Percentiles rank a stretch among this genome's conserved stretches.
Evolutionary conservation across 768 basidiomycete genomes (phyloP).

Genomic region (Psilocybe cyanescens): DNA sequence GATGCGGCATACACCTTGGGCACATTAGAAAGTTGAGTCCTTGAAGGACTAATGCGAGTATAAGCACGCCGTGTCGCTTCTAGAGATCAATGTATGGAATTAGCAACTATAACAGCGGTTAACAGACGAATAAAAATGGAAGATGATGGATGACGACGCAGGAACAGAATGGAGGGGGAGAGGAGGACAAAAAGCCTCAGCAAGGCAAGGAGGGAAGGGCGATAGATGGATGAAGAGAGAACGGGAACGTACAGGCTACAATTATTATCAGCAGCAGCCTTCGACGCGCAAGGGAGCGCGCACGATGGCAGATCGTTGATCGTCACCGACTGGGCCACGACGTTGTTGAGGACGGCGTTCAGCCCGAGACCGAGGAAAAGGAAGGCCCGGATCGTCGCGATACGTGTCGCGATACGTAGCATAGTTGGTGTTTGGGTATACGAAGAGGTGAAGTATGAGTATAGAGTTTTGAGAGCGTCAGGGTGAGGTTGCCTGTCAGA

Average conservation of each 20-base stretch:
- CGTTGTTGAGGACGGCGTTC: not conserved
- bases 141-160: not conserved
- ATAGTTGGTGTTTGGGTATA: too few species aligned
- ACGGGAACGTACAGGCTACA: not conserved
- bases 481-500: too few species aligned
- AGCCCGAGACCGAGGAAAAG: too few species aligned
- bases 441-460: too few species aligned
- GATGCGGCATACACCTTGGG: slow-evolving; percentile 1
- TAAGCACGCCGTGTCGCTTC: slow-evolving; percentile 2
- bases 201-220: too few species aligned
- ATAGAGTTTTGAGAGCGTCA: too few species aligned
- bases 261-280: not conserved
- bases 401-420: too few species aligned
- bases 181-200: too few species aligned
- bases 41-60: slow-evolving; percentile 6
- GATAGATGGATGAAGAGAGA: too few species aligned
- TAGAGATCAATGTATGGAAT: not conserved
- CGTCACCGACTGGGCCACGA: not conserved
- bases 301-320: slow-evolving; percentile 4
- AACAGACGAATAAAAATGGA: not conserved
- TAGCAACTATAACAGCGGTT: too few species aligned
- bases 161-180: too few species aligned
- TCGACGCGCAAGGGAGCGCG: slow-evolving; percentile 1
- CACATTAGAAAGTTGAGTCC: slow-evolving; percentile 3
- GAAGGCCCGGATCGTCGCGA: too few species aligned